Conservation (phyloP, 2,329 filamentous ascomycete genomes). For the Niveomyces coronatus region DNA sequence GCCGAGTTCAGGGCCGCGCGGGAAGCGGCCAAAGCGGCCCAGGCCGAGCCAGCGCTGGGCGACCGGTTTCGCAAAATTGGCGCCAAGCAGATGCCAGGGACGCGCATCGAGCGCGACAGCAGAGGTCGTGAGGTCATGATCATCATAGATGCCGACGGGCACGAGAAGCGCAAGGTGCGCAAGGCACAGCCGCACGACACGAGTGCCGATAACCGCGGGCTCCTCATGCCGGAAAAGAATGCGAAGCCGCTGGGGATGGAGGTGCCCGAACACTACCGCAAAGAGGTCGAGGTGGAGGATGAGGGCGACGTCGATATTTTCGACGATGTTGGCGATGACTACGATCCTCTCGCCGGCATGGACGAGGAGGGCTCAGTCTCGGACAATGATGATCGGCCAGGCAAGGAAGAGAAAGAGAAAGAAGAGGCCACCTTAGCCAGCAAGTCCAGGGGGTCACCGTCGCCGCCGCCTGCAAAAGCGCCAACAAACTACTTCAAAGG, state of each 20-base stretch:
- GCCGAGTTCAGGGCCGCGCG: constrained; percentile 56
- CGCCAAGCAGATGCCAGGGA: constrained; percentile 39
- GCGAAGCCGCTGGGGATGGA: constrained; percentile 54
- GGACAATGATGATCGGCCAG: too few relatives aligned
- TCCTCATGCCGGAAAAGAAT: constrained; percentile 45
- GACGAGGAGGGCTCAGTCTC: constrained; percentile 34
- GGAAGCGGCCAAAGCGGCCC: constrained; percentile 47
- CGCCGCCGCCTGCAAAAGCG: constrained; percentile 29
- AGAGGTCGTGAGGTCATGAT: constrained; percentile 55
- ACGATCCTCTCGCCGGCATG: constrained; percentile 54
- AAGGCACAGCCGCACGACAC: constrained; percentile 33
- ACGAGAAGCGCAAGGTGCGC: constrained; percentile 55
- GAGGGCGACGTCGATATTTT: constrained; percentile 55
- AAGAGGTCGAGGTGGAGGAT: constrained; percentile 36
- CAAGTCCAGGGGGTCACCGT: constrained; percentile 35
- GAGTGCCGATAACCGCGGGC: constrained; percentile 29
- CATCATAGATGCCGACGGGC: constrained; percentile 54
- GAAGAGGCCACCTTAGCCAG: constrained; percentile 14
- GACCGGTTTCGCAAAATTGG: constrained; percentile 57
- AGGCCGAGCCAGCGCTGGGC: constrained; percentile 41
- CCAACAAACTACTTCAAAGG: constrained; percentile 53
- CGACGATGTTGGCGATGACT: constrained; percentile 54
- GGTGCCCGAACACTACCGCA: constrained; percentile 47
- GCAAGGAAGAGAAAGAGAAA: constrained; percentile 28
- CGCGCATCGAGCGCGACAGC: constrained; percentile 49